Base-by-base conservation (phyloP, 169 alveolate genomes). In the Plasmodium reichenowi region DNA sequence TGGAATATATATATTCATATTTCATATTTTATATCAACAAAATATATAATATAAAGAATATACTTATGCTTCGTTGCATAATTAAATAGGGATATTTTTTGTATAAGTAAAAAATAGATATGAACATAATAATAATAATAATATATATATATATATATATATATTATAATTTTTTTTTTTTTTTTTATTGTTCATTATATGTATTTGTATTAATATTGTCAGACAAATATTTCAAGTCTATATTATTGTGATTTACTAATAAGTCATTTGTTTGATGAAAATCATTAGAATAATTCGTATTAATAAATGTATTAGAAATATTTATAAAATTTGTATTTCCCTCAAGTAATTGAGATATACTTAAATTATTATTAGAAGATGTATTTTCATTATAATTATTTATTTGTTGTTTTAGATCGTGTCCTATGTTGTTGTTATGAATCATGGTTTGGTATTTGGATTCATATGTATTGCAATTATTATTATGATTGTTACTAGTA, bases 271-370 rank as follows among this genome's bases (percentile, higher is more conserved):
- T 68, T 60, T 83, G 70, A 17, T 38, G 60, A 56, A 54, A 32
- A 24, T 67, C 48, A 7, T 67, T 66, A 13, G 60, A 78, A 83
- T 29, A 32, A 22, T 68, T 83, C 45, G 91, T 50, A 15, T 78
- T 78, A 7, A 68, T 67, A 67, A 83, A 67, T 17, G 83, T 83
- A 13, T 83, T 83, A 1, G 91, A 68, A 38, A 83, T 83, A 48
- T 83, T 83, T 67, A 83, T 68, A 67, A 83, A 83, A 83, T 83
- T 56, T 38, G 67, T 83, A 56, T 58, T 83, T 8, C 71, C 62
- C 54, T 78, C 89, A 26, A 78, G 45, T 78, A 78, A 22, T 43
- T 78, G 64, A 32, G 89, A 64, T 8, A 78, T 47, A 26, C 67
- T 64, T 5, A 78, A 29, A 24, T 75, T 56, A 17, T 48, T 43